Evolutionary conservation across 176 grass and related monocot species (phyloP), one percentile per base, ranked within the genome.

Genomic region (Phoenix dactylifera): DNA sequence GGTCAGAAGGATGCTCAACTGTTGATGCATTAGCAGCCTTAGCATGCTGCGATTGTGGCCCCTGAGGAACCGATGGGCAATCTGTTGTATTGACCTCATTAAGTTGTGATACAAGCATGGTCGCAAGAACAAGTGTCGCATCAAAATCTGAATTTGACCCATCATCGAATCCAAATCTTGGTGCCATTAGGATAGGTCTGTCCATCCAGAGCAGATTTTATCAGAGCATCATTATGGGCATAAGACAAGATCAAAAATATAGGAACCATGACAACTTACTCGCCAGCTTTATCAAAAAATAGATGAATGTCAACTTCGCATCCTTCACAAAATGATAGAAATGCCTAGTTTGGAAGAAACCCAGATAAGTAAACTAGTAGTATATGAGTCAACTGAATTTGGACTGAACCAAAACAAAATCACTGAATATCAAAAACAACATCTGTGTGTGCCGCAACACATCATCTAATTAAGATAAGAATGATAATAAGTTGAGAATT

Each of bases 271-370:
- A 20, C 5, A 77, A 76, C 87, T 92, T 77, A 92, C 93, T 83
- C 79, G 52, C 87, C 79, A 70, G 87, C 76, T 68, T 98, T 98
- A 60, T 98, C 81, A 55, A 92, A 98, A 59, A 92, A 86, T 58
- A 92, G 23, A 57, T 88, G 79, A 61, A 92, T 83, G 57, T 92
- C 84, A 80, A 91, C 66, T 57, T 98, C 93, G 59, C 84, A 98
- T 57, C 79, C 84, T 83, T 98, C 93, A 81, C 81, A 98, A 69
- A 98, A 88, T 66, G 81, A 67, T 64, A 92, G 81, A 67, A 97
- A 88, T 49, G 93, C 87, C 93, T 98, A 75, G 3, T 23, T 60
- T 68, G 61, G 24, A 18, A 79, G 70, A 48, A 18, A 7, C 25
- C 39, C 28, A 63, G 4, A 65, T 16, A 64, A 19, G 51, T 18